phyloP scores from a whole-genome alignment of 306 rosid species.

The Begonia fuchsioides region DNA sequence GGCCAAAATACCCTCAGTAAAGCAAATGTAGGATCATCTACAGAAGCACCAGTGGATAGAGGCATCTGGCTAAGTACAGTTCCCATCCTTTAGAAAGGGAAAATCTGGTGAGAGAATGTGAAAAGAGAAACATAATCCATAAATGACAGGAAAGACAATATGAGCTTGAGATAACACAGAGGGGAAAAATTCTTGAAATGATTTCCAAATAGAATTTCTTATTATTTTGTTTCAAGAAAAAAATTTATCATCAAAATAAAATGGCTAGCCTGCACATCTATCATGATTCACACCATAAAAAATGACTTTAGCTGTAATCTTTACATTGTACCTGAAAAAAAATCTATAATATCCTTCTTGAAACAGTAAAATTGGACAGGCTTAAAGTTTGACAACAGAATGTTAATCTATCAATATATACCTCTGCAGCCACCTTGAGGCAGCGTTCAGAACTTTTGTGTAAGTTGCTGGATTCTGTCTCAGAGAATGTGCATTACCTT shows the following conservation, averaged over 20 bases:
- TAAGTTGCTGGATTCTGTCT: constrained; percentile 72
- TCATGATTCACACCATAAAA: too few species aligned
- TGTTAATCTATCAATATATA: constrained; percentile 7
- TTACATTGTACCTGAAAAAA: too few species aligned
- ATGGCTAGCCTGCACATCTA: too few species aligned
- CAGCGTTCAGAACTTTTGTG: constrained; percentile 44
- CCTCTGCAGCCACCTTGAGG: constrained; percentile 90
- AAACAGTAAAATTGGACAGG: too few species aligned
- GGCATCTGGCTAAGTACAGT: constrained; percentile 75
- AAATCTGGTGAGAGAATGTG: constrained; percentile 7
- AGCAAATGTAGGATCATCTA: constrained; percentile 65
- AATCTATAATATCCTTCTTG: too few species aligned
- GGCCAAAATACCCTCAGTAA: constrained; percentile 80
- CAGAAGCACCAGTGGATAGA: constrained; percentile 32
- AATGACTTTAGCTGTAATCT: too few species aligned
- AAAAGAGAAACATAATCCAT: constrained; percentile 5
- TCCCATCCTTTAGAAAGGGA: constrained; percentile 58
- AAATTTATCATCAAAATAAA: too few species aligned
- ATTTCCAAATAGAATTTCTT: too few species aligned
- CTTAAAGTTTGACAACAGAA: too few species aligned
- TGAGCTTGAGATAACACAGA: background rate
- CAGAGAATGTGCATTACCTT: constrained; percentile 37
- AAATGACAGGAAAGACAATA: background rate
- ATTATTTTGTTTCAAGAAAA: too few species aligned
- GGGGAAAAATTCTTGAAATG: too few species aligned